Percentiles rank a stretch among this genome's conserved stretches.
Conservation (phyloP, 2,329 filamentous ascomycete species). For the Pseudogymnoascus sp. region DNA sequence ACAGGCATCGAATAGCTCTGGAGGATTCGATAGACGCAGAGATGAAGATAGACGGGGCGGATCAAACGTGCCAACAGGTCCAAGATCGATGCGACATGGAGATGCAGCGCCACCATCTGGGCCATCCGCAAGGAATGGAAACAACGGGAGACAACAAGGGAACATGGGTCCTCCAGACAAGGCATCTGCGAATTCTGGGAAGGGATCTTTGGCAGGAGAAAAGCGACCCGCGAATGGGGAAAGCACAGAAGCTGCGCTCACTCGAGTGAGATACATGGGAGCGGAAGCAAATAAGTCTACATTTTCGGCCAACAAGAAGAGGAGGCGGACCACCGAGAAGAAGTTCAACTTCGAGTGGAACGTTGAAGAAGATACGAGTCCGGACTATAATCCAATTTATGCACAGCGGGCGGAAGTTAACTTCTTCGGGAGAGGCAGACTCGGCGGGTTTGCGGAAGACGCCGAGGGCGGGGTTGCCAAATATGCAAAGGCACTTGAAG, state of each 20-base stretch:
- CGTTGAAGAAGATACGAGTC: conserved; percentile 83
- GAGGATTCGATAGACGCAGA: conserved; percentile 19
- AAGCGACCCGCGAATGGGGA: conserved; percentile 38
- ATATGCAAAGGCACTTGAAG: conserved; percentile 62
- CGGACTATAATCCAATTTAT: conserved; percentile 76
- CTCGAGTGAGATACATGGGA: conserved; percentile 82
- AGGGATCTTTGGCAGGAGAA: conserved; percentile 30
- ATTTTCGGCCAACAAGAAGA: conserved; percentile 94
- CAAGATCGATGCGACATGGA: conserved; percentile 56
- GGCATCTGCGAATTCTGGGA: conserved; percentile 20
- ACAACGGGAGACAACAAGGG: conserved; percentile 18
- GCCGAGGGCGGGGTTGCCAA: conserved; percentile 49
- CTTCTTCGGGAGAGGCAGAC: conserved; percentile 61
- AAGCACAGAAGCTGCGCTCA: conserved; percentile 65
- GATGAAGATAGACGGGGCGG: conserved; percentile 23
- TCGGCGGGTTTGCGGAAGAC: conserved; percentile 59
- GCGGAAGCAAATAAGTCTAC: conserved; percentile 78
- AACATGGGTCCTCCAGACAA: conserved; percentile 27
- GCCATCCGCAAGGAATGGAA: conserved; percentile 37
- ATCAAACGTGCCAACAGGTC: conserved; percentile 58
- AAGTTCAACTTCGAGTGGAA: conserved; percentile 99
- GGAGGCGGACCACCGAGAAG: conserved; percentile 83
- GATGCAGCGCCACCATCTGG: conserved; percentile 38
- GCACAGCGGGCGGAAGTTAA: conserved; percentile 57
- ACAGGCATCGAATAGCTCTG: conserved; percentile 19